Percentiles rank a stretch among this genome's conserved stretches.
Evolutionary conservation across 371 early-diverging fungal genomes (phyloP).

Genomic region (Mucor circinelloides): DNA sequence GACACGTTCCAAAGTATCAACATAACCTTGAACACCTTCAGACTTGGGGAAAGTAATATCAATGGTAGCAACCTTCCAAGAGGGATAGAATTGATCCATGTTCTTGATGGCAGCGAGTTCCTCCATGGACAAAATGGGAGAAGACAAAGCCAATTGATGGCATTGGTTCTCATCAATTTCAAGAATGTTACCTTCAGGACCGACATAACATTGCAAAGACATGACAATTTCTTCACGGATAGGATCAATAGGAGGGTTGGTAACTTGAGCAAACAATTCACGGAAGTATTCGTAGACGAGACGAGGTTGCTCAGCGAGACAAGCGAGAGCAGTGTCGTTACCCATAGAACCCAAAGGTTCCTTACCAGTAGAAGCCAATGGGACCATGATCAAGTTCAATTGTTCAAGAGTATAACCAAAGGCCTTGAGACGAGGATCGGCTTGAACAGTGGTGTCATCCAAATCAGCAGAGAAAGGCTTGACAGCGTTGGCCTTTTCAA

Average conservation of each 20-base stretch:
- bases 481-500: slow-evolving; percentile 28
- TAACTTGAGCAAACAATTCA: slow-evolving; percentile 96
- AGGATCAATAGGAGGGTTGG: slow-evolving; percentile 97
- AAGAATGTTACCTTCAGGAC: slow-evolving; percentile 93
- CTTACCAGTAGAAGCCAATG: slow-evolving; percentile 88
- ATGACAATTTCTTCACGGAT: slow-evolving; percentile 98
- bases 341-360: slow-evolving; percentile 98
- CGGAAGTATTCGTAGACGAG: slow-evolving; percentile 95
- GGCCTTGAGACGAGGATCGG: slow-evolving; percentile 84
- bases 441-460: slow-evolving; percentile 48
- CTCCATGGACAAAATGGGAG: slow-evolving; percentile 83
- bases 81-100: slow-evolving; percentile 61
- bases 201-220: slow-evolving; percentile 93
- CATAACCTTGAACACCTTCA: slow-evolving; percentile 81
- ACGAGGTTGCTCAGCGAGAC: slow-evolving; percentile 86
- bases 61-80: slow-evolving; percentile 83
- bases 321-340: slow-evolving; percentile 93
- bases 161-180: slow-evolving; percentile 81
- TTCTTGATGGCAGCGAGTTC: slow-evolving; percentile 80
- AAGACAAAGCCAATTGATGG: slow-evolving; percentile 75
- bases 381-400: slow-evolving; percentile 82
- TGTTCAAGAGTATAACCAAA: slow-evolving; percentile 95
- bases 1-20: slow-evolving; percentile 78
- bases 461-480: slow-evolving; percentile 28
- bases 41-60: slow-evolving; percentile 83